Base-by-base conservation (phyloP, 2,329 filamentous ascomycete species). In the Trichoderma oligosporum region DNA sequence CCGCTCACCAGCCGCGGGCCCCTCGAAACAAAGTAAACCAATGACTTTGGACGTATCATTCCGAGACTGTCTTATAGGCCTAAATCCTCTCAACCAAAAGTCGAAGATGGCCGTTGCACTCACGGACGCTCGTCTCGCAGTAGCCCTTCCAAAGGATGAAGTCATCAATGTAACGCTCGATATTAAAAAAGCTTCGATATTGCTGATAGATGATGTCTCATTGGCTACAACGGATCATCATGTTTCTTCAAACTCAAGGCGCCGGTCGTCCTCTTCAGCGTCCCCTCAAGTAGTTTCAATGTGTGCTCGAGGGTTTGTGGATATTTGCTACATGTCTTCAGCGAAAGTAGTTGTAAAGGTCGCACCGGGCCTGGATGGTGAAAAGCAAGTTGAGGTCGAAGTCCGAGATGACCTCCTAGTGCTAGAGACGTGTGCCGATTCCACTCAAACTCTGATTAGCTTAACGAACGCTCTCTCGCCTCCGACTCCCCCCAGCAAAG, bases 391-490 rank as follows among this genome's bases (percentile, higher is more conserved):
- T 12, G 87, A 94, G 63, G 79, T 97, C 1, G 89, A 96, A 61
- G 76, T 97, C 45, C 84, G 84, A 60, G 92, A 96, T 66, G 88
- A 96, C 62, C 79, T 99, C 1, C 78, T 99, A 53, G 86, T 99
- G 31, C 75, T 99, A 6, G 94, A 99, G 71, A 95, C 92, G 1
- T 99, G 95, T 66, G 94, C 94, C 27, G 94, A 99, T 72, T 99
- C 94, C 1, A 97, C 91, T 0, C 91, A 97, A 70, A 99, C 94
- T 0, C 79, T 99, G 12, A 87, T 96, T 52, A 80, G 82, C 2
- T 81, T 96, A 39, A 74, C 92, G 14, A 90, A 88, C 65, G 91
- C 88, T 0, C 78, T 99, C 4, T 85, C 86, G 35, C 94, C 93
- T 4, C 93, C 94, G 1, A 86, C 84, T 7, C 87, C 91, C 0